phyloP scores from a whole-genome alignment of 2,329 filamentous ascomycete species.

The Albophoma yamanashiensis region DNA sequence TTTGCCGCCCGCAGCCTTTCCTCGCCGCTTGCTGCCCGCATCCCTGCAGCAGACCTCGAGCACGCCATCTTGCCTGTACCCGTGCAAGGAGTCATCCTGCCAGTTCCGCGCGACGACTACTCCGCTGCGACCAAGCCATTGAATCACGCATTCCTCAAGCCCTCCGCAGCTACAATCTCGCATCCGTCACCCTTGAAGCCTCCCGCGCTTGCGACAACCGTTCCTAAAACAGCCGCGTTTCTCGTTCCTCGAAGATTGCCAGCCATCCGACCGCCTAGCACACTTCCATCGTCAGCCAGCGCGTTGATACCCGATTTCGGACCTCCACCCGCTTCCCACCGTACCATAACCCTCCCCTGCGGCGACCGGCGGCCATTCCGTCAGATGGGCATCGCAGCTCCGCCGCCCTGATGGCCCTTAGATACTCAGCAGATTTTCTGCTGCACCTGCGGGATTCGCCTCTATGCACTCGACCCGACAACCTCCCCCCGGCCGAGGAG shows the following conservation, averaged over 20 bases:
- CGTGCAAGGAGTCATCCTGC: not conserved
- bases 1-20: not conserved
- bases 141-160: not conserved
- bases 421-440: constrained; percentile 70
- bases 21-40: not conserved
- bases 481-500: constrained; percentile 75
- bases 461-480: constrained; percentile 68
- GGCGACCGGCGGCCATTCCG: constrained; percentile 11
- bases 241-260: not conserved
- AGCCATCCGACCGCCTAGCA: not conserved
- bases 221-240: not conserved
- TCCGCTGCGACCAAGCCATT: not conserved
- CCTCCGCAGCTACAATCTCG: not conserved
- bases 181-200: not conserved
- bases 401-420: constrained; percentile 34
- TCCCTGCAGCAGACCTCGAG: not conserved
- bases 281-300: not conserved
- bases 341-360: not conserved
- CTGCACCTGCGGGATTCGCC: constrained; percentile 70
- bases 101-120: not conserved
- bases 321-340: not conserved
- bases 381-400: constrained; percentile 27
- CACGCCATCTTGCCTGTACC: not conserved
- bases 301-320: not conserved
- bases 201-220: not conserved